Evolutionary conservation across 2,329 filamentous ascomycete species (phyloP), one percentile per base, ranked within the genome.

Genomic region (Claviceps spartinae): DNA sequence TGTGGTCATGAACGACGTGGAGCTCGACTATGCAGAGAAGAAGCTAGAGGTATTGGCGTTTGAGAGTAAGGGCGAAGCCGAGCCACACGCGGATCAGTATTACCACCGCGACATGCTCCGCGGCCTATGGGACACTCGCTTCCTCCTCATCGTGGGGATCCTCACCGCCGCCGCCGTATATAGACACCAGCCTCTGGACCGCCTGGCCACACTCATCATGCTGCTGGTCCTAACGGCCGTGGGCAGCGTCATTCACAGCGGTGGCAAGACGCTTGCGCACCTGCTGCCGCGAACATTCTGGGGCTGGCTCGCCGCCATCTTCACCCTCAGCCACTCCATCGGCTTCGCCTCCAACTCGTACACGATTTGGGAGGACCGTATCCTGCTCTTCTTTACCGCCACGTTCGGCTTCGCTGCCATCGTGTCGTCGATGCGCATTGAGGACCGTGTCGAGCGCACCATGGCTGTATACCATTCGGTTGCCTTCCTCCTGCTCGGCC

Each of bases 261-360:
- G 63, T 40, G 69, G 72, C 37, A 74, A 72, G 59, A 69, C 66
- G 9, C 52, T 81, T 18, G 57, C 65, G 36, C 76, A 76, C 54
- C 63, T 87, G 38, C 59, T 88, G 9, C 90, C 89, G 0, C 79
- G 69, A n/a, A 85, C 80, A 0, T 70, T 90, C 51, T 98, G 91
- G 90, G 85, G 88, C n/a, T 91, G 87, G 83, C 72, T 95, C 54
- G 83, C 88, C 5, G 72, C 88, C 26, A 65, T 90, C 14, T 88
- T 95, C 59, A 89, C 89, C 0, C 66, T 89, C n/a, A 82, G 85
- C 55, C 88, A 95, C 62, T 94, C 89, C n/a, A 73, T 87, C 49
- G 91, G 93, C 7, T 98, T 97, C 65, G 91, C 91, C 0, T 93
- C 93, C 3, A 98, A 98, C 69, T 98, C 93, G 0, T 98, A 90